These are phyloP conservation scores for Verticillium alfalfae DNA, from an alignment of 2,329 filamentous ascomycete genomes.

Conservation along the genomic window DNA sequence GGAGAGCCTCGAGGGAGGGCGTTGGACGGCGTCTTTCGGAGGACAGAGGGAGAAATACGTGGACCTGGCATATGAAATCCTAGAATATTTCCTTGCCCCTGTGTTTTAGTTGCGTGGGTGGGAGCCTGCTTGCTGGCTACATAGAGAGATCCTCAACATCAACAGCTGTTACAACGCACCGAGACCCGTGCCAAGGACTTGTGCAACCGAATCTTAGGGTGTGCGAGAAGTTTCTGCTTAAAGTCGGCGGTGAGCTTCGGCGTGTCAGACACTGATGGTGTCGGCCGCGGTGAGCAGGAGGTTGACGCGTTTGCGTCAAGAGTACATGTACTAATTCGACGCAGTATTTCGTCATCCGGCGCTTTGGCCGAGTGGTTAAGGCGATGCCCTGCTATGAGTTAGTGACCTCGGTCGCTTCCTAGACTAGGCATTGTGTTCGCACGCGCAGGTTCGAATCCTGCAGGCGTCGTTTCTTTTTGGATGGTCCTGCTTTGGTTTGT, in stretches of 20 bases:
- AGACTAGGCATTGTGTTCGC: background rate
- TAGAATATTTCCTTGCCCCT: conserved; percentile 47
- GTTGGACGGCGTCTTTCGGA: conserved; percentile 28
- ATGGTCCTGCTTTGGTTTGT: no score
- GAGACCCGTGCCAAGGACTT: no score
- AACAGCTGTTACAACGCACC: no score
- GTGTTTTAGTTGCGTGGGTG: conserved; percentile 30
- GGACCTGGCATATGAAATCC: conserved; percentile 44
- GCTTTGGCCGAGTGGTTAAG: background rate
- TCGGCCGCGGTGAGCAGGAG: no score
- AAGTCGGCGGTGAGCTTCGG: no score
- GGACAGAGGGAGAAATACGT: conserved; percentile 29
- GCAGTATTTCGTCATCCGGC: background rate
- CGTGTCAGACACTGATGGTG: no score
- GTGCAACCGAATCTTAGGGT: no score
- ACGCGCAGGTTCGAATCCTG: background rate
- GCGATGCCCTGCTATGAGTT: background rate
- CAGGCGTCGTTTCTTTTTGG: background rate
- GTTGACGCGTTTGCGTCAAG: background rate
- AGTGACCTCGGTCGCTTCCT: background rate
- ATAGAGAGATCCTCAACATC: background rate
- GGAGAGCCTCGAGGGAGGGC: conserved; percentile 40
- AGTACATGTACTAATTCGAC: background rate
- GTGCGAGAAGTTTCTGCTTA: no score
- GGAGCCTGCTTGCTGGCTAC: background rate